Evolutionary conservation across 192 early-diverging fungal species (phyloP).

Genomic region (Phycomyces blakesleeanus): DNA sequence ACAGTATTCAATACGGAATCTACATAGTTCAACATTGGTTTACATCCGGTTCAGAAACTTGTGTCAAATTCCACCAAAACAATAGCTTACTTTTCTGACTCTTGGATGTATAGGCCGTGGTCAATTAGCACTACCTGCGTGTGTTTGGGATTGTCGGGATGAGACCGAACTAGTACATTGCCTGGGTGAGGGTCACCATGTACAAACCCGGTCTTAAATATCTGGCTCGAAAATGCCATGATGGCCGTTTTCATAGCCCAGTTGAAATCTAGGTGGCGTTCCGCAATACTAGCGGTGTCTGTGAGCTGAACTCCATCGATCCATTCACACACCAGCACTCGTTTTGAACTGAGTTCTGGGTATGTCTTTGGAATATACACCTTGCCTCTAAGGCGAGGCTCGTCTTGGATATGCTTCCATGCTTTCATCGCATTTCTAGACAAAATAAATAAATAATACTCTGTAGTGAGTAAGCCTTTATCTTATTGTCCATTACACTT

Average conservation of each 20-base stretch:
- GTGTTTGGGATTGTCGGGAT: constrained; percentile 48
- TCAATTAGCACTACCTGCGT: constrained; percentile 68
- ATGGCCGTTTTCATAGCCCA: constrained; percentile 72
- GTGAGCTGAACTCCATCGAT: constrained; percentile 76
- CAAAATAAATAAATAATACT: too few species aligned
- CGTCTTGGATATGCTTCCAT: constrained; percentile 43
- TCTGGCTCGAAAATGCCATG: constrained; percentile 81
- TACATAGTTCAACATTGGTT: not conserved
- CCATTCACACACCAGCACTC: constrained; percentile 88
- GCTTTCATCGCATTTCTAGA: constrained; percentile 70
- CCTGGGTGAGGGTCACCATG: constrained; percentile 87
- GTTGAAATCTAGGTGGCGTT: constrained; percentile 29
- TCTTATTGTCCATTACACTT: too few species aligned
- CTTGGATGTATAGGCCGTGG: constrained; percentile 88
- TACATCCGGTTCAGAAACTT: not conserved
- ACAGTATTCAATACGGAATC: constrained; percentile 76
- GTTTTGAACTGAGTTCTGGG: constrained; percentile 61
- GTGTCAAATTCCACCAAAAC: not conserved
- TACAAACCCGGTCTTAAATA: constrained; percentile 82
- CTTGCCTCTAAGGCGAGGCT: constrained; percentile 40
- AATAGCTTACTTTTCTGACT: constrained; percentile 38
- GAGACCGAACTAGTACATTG: constrained; percentile 74
- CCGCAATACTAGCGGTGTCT: constrained; percentile 48
- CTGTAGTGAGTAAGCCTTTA: too few species aligned
- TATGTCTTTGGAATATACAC: constrained; percentile 80